Conservation (phyloP, 2,329 filamentous ascomycete species). For the Orbilia ellipsospora region DNA sequence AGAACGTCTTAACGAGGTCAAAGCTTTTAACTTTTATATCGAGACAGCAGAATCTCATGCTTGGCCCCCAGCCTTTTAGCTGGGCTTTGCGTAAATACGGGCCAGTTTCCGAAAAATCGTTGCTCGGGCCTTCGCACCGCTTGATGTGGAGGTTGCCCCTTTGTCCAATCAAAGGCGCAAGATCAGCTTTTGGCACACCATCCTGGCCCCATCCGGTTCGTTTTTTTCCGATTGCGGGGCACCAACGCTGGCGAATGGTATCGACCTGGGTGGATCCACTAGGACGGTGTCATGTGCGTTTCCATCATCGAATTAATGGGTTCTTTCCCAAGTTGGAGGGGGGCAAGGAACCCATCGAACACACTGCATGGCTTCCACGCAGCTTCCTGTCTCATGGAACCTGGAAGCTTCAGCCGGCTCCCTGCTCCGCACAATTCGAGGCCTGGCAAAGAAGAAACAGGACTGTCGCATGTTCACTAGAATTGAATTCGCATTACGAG, state of each 20-base stretch:
- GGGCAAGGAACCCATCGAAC: slow-evolving; percentile 54
- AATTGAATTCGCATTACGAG: slow-evolving; percentile 27
- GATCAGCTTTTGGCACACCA: slow-evolving; percentile 21
- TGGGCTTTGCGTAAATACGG: slow-evolving; percentile 53
- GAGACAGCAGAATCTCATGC: slow-evolving; percentile 25
- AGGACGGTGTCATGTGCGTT: slow-evolving; percentile 46
- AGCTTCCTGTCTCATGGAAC: slow-evolving; percentile 49
- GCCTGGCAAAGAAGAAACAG: slow-evolving; percentile 14
- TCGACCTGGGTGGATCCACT: slow-evolving; percentile 27
- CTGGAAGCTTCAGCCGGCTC: slow-evolving; percentile 28
- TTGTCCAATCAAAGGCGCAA: slow-evolving; percentile 16
- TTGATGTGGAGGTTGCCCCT: not conserved
- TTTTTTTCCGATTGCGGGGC: slow-evolving; percentile 55
- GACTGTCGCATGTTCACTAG: slow-evolving; percentile 39
- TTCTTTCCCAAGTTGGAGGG: slow-evolving; percentile 42
- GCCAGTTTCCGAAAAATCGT: slow-evolving; percentile 47
- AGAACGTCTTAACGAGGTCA: slow-evolving; percentile 27
- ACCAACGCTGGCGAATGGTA: slow-evolving; percentile 37
- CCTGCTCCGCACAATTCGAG: slow-evolving; percentile 8
- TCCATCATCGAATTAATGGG: slow-evolving; percentile 44
- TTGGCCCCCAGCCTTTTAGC: slow-evolving; percentile 18
- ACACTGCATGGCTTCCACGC: slow-evolving; percentile 53
- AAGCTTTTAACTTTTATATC: slow-evolving; percentile 55
- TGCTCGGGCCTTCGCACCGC: slow-evolving; percentile 46
- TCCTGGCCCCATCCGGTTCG: slow-evolving; percentile 52